A percentile compares a stretch with the other conserved stretches of the same genome.
Conservation (phyloP, 306 rosid species). For the Lathyrus aphaca region DNA sequence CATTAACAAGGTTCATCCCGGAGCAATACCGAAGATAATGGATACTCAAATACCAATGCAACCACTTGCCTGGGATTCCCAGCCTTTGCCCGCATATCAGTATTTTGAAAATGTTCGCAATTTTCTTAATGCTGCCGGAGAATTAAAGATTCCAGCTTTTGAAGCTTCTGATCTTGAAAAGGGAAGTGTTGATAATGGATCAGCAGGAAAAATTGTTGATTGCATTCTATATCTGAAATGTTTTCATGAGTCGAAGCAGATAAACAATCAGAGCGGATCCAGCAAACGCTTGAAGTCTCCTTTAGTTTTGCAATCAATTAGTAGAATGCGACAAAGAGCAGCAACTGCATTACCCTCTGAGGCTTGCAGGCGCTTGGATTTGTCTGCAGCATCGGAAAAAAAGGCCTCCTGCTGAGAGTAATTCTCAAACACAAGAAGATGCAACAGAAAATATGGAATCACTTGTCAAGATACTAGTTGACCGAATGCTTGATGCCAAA, state of each 20-base stretch:
- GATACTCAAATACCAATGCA: slow-evolving; percentile 64
- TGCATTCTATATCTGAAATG: slow-evolving; percentile 78
- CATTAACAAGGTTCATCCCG: slow-evolving; percentile 89
- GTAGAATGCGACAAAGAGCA: slow-evolving; percentile 58
- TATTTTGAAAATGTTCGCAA: too few species aligned
- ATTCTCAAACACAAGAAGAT: slow-evolving; percentile 57
- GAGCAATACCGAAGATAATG: slow-evolving; percentile 89
- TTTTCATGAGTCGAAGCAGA: too few species aligned
- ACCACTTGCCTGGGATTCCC: slow-evolving; percentile 63
- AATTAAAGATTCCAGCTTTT: too few species aligned
- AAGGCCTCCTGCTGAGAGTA: slow-evolving; percentile 42
- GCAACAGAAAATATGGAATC: slow-evolving; percentile 53
- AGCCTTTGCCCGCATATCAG: too few species aligned
- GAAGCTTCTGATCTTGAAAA: too few species aligned
- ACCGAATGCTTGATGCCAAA: slow-evolving; percentile 62
- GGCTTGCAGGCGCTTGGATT: slow-evolving; percentile 73
- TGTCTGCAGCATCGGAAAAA: slow-evolving; percentile 59
- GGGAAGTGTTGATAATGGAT: slow-evolving; percentile 76
- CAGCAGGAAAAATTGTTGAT: slow-evolving; percentile 76
- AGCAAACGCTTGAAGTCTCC: slow-evolving; percentile 69
- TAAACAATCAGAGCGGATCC: slow-evolving; percentile 56
- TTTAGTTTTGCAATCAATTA: slow-evolving; percentile 53
- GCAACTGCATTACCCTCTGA: slow-evolving; percentile 54
- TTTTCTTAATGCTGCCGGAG: too few species aligned
- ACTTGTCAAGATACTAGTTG: slow-evolving; percentile 63